Evolutionary conservation across 768 basidiomycete genomes (phyloP).

Genomic region (Pisolithus tinctorius): DNA sequence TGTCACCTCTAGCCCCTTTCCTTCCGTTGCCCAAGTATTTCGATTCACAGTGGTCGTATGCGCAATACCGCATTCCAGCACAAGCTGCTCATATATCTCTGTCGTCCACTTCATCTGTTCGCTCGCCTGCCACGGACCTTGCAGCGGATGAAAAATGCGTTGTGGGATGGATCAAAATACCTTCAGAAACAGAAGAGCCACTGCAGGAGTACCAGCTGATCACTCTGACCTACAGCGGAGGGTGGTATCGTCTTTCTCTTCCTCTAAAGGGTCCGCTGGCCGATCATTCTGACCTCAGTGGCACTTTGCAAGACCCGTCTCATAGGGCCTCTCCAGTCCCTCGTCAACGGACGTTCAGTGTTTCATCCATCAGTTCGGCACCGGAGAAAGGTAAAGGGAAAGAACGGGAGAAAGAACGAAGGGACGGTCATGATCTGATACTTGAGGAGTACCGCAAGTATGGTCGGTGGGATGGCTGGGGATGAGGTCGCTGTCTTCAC

Average conservation of each 20-base stretch:
- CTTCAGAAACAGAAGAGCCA: slow-evolving; percentile 30
- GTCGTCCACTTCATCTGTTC: slow-evolving; percentile 53
- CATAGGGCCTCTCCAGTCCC: slow-evolving; percentile 32
- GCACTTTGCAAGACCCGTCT: slow-evolving; percentile 33
- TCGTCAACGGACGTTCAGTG: slow-evolving; percentile 48
- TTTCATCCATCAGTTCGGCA: slow-evolving; percentile 43
- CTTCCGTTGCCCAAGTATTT: slow-evolving; percentile 86
- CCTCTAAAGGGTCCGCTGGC: slow-evolving; percentile 30
- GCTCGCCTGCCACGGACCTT: slow-evolving; percentile 51
- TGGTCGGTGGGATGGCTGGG: slow-evolving; percentile 90
- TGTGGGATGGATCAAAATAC: slow-evolving; percentile 74
- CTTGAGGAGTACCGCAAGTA: slow-evolving; percentile 75
- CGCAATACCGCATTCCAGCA: slow-evolving; percentile 82
- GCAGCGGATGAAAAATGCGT: slow-evolving; percentile 81
- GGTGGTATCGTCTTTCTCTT: slow-evolving; percentile 82
- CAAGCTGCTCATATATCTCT: slow-evolving; percentile 80
- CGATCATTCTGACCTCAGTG: slow-evolving; percentile 7
- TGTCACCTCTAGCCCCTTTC: slow-evolving; percentile 75
- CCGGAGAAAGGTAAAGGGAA: slow-evolving; percentile 50
- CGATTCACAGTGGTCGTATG: slow-evolving; percentile 94
- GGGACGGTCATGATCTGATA: slow-evolving; percentile 58
- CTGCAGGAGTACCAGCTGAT: slow-evolving; percentile 64
- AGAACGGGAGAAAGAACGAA: slow-evolving; percentile 46
- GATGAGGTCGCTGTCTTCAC: slow-evolving; percentile 20
- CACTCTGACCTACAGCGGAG: slow-evolving; percentile 83